Conservation (phyloP, 2,329 filamentous ascomycete species). For the Fusarium sp. region DNA sequence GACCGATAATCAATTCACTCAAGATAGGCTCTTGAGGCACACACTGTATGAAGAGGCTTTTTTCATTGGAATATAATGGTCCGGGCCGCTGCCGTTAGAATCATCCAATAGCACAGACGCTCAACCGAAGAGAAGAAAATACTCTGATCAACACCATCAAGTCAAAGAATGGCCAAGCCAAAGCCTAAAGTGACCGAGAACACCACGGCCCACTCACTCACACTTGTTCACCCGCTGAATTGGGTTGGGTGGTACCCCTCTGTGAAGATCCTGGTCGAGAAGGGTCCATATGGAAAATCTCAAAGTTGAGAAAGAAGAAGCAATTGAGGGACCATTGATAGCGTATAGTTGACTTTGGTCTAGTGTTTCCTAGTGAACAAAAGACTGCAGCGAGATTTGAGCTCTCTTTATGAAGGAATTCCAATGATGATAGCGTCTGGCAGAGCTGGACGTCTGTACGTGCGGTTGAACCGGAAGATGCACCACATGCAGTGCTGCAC, state of each 20-base stretch:
- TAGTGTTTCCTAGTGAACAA: not conserved
- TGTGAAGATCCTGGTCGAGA: constrained; percentile 14
- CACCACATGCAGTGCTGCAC: not conserved
- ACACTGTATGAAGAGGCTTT: not conserved
- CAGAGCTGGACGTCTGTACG: not conserved
- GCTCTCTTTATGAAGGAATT: not conserved
- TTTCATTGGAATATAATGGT: constrained; percentile 4
- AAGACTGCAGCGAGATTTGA: not conserved
- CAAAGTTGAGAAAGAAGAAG: not conserved
- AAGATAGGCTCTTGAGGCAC: not conserved
- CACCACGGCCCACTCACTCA: constrained; percentile 14
- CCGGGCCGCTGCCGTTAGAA: constrained; percentile 27
- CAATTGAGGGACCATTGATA: not conserved
- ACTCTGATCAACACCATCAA: constrained; percentile 2
- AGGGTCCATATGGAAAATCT: constrained; percentile 1
- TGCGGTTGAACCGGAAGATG: constrained; percentile 2
- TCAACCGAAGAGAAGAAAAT: constrained; percentile 4
- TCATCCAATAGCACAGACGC: constrained; percentile 14
- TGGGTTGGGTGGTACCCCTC: constrained; percentile 9
- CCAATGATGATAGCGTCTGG: not conserved
- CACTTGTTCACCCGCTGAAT: constrained; percentile 28
- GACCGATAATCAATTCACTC: not conserved
- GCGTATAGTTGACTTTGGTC: not conserved
- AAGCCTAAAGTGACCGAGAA: constrained; percentile 19
- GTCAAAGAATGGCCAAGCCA: not conserved